phyloP scores from a whole-genome alignment of 495 filamentous ascomycete species.

The Neurospora discreta region DNA sequence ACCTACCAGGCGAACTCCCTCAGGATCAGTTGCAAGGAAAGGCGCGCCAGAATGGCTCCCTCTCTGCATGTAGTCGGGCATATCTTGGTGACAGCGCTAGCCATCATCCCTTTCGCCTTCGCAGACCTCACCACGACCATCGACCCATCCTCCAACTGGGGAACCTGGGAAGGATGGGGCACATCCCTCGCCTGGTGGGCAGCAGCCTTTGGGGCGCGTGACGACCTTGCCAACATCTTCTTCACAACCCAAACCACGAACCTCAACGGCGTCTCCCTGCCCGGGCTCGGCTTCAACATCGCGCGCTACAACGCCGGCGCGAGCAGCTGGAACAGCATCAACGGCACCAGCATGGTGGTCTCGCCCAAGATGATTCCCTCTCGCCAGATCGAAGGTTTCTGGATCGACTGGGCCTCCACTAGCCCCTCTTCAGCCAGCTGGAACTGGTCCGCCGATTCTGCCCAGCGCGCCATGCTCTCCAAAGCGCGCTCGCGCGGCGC shows the following conservation, averaged over 20 bases:
- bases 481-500: conserved; percentile 23
- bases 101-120: not conserved
- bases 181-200: conserved; percentile 33
- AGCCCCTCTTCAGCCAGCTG: conserved; percentile 18
- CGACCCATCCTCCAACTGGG: conserved; percentile 20
- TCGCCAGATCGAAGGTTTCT: conserved; percentile 27
- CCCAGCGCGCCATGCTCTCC: conserved; percentile 23
- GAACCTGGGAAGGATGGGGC: conserved; percentile 32
- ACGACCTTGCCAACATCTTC: conserved; percentile 27
- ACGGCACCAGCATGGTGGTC: conserved; percentile 23
- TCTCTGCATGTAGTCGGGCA: not conserved
- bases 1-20: not conserved
- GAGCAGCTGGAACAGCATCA: conserved; percentile 19
- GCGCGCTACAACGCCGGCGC: conserved; percentile 30
- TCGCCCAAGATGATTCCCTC: conserved; percentile 24
- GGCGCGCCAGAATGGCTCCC: not conserved
- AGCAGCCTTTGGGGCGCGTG: conserved; percentile 20
- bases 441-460: conserved; percentile 22
- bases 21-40: not conserved
- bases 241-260: conserved; percentile 16
- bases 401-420: conserved; percentile 22
- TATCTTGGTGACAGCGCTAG: not conserved
- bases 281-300: conserved; percentile 30
- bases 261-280: conserved; percentile 16
- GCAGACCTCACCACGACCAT: conserved; percentile 24